A percentile compares a stretch with the other conserved stretches of the same genome.
These are phyloP conservation scores for Eucalyptus erythrocorys DNA, from an alignment of 345 rosid species.

Conservation along the genomic window DNA sequence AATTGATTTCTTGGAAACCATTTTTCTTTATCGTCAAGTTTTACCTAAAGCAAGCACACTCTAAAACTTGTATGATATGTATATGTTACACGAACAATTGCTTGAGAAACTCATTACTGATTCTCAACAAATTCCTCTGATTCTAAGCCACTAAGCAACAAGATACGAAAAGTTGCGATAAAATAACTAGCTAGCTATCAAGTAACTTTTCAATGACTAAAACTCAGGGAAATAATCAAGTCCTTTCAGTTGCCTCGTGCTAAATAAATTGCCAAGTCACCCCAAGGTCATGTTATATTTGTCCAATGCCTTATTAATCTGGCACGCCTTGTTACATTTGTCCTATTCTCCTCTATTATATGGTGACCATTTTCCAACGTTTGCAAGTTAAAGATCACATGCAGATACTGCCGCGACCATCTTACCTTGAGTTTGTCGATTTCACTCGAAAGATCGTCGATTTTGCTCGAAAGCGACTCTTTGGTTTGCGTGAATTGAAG, in stretches of 20 bases:
- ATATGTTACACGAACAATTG: background rate
- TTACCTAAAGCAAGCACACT: no score
- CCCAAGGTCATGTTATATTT: background rate
- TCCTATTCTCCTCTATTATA: conserved; percentile 31
- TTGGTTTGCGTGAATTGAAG: conserved; percentile 80
- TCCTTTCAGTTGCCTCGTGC: background rate
- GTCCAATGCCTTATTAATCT: background rate
- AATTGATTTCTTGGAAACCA: no score
- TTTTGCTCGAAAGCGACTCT: conserved; percentile 50
- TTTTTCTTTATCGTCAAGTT: no score
- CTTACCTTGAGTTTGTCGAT: conserved; percentile 77
- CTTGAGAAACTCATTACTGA: background rate
- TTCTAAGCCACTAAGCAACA: background rate
- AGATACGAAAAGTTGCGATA: background rate
- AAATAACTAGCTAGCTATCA: background rate
- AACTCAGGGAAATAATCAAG: background rate
- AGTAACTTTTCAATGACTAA: background rate
- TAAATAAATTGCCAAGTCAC: background rate
- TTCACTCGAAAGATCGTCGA: no score
- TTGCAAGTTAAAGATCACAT: conserved; percentile 27
- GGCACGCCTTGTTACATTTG: conserved; percentile 50
- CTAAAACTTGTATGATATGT: background rate
- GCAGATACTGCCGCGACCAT: background rate
- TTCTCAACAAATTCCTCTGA: background rate
- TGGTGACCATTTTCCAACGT: conserved; percentile 74